Evolutionary conservation across 208 protist species (phyloP).

Genomic region (Leishmania mexicana): DNA sequence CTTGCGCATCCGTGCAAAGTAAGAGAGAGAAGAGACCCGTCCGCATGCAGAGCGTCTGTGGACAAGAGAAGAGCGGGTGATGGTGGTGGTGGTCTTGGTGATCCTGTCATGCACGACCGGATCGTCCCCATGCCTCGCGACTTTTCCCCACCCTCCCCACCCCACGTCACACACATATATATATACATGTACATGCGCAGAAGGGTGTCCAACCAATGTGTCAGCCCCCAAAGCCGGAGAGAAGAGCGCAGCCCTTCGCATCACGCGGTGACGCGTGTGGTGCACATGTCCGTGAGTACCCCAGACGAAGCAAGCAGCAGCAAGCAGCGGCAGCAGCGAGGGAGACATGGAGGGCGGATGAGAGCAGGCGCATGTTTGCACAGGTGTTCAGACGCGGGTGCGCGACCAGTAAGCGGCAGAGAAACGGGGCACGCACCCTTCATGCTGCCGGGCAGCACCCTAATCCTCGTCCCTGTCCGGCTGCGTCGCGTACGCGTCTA

Average conservation of each 20-base stretch:
- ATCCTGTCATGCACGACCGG: neutral
- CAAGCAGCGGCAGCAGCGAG: too few relatives aligned
- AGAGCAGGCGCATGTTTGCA: too few relatives aligned
- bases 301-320: neutral
- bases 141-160: neutral
- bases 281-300: neutral
- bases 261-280: neutral
- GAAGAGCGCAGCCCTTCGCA: neutral
- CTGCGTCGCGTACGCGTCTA: conserved; percentile 33
- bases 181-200: too few relatives aligned
- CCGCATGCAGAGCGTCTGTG: neutral
- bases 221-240: neutral
- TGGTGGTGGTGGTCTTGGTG: neutral
- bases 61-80: neutral
- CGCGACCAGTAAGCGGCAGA: neutral
- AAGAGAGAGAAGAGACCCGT: neutral
- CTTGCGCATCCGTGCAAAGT: neutral
- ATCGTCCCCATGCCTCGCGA: neutral
- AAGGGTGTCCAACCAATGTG: neutral
- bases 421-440: neutral
- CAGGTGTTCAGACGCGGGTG: too few relatives aligned
- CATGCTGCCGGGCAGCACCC: neutral
- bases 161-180: neutral
- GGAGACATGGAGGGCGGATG: too few relatives aligned
- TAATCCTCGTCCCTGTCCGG: conserved; percentile 36